Evolutionary conservation across 371 early-diverging fungal species (phyloP).

Genomic region (Rhizopus sp.): DNA sequence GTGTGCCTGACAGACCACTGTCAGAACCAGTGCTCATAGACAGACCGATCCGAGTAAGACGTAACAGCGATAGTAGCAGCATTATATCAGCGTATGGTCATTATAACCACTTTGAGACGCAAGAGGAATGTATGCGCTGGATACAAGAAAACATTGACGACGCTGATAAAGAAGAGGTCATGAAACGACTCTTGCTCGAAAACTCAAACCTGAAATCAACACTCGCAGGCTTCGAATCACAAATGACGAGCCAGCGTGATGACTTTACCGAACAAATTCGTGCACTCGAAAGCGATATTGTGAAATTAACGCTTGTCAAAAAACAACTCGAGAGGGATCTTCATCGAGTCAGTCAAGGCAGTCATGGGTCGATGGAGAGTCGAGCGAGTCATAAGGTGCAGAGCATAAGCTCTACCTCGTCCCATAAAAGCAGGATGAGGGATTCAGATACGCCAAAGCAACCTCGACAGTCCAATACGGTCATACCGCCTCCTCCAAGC

Average conservation of each 20-base stretch:
- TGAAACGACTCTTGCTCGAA: neutral
- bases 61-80: neutral
- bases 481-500: conserved; percentile 6
- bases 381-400: neutral
- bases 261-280: neutral
- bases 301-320: conserved; percentile 4
- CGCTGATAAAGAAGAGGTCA: neutral
- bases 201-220: conserved; percentile 1
- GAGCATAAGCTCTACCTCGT: neutral
- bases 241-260: neutral
- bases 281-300: conserved; percentile 4
- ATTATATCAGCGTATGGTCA: neutral
- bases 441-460: neutral
- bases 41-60: neutral
- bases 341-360: neutral
- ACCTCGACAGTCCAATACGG: neutral
- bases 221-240: neutral
- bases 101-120: conserved; percentile 2
- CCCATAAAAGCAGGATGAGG: neutral
- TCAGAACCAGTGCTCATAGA: no score
- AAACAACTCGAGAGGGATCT: conserved; percentile 5
- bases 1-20: neutral
- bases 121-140: conserved; percentile 1
- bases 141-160: conserved; percentile 2
- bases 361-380: neutral